Evolutionary conservation across 768 basidiomycete species (phyloP), one percentile per base, ranked within the genome.

Genomic region (Rhodotorula kratochvilovae): DNA sequence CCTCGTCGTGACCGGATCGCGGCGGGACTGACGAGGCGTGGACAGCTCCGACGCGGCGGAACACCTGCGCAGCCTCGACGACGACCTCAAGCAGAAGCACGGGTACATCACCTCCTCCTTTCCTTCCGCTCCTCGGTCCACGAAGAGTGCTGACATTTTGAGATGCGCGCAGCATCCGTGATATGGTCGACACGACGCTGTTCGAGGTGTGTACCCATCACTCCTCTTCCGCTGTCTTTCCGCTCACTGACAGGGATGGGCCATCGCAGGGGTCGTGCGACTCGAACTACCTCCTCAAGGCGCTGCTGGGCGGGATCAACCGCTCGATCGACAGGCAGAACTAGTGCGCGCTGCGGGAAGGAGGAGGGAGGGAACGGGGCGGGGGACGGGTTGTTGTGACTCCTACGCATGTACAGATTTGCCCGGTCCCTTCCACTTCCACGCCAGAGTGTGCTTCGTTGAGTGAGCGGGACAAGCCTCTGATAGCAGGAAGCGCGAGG

Each of bases 161-260:
- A n/a, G n/a, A n/a, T n/a, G n/a, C n/a, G n/a, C 35, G 55, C 31
- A 62, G 66, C 6, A 68, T 76, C 63, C 57, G 75, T 11, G 75
- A 76, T 29, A 68, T 74, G 39, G 69, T 71, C 35, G 76, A 76
- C 60, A 76, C 76, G 51, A 72, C 68, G 10, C 63, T 73, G 2
- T 70, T 64, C 55, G 58, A 75, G 53, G 48, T 50, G 48, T 27
- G 27, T 13, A 5, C 48, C 27, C 25, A 23, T 50, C 48, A 1
- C 48, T 25, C 48, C 8, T 50, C 48, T n/a, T n/a, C 27, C 25
- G n/a, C n/a, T n/a, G n/a, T n/a, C 48, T 50, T n/a, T 8, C 12
- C 2, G 25, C 25, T 6, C 5, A 1, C 48, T 27, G 25, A 7
- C 48, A 27, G 8, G 11, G 13, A 16, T 16, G 42, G 42, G 10